Evolutionary conservation across 1,284 basidiomycete species (phyloP), one percentile per base, ranked within the genome.

Genomic region (Trametes pubescens): DNA sequence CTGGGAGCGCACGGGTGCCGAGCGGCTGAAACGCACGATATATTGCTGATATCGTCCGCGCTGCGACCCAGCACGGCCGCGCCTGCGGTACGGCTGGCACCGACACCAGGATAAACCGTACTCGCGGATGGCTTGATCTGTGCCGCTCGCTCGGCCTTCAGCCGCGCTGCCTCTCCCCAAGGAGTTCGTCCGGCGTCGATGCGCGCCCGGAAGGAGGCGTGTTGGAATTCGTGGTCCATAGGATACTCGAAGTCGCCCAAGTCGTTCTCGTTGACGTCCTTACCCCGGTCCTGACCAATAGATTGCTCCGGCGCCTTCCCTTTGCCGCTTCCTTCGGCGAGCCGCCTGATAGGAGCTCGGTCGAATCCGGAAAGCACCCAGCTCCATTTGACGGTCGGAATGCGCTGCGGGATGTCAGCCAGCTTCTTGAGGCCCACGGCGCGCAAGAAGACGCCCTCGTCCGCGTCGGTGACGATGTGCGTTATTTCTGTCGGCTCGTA

Each of bases 301-400:
- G 51, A 10, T 37, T 55, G 40, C 46, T 62, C 48, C 5, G 57
- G 51, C 38, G 51, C 64, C 24, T 57, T 62, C 18, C 44, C 57
- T n/a, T 53, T 62, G 40, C 37, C 61, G 44, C 7, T 47, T n/a
- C 22, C 51, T 16, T 54, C 38, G 32, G 63, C n/a, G 43, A 48
- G 10, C 61, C 59, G 47, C 53, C 37, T 26, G 29, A 56, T 26
- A 59, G 52, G 48, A 48, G 58, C 48, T 29, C 51, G 51, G 34
- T 51, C 46, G 4, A 65, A 35, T 14, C 65, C 70, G 4, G 71
- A 66, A 16, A 80, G 67, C 14, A 89, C 77, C 89, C 89, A 91
- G 11, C 69, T 69, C 89, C 89, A 91, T 21, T 69, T 83, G 22
- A 91, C 79, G 13, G 84, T 87, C 4, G 87, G 87, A 18, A 91